A percentile compares a stretch with the other conserved stretches of the same genome.
These are phyloP conservation scores for Polygonum maritimum DNA, from an alignment of 148 eudicot genomes.

Conservation along the genomic window DNA sequence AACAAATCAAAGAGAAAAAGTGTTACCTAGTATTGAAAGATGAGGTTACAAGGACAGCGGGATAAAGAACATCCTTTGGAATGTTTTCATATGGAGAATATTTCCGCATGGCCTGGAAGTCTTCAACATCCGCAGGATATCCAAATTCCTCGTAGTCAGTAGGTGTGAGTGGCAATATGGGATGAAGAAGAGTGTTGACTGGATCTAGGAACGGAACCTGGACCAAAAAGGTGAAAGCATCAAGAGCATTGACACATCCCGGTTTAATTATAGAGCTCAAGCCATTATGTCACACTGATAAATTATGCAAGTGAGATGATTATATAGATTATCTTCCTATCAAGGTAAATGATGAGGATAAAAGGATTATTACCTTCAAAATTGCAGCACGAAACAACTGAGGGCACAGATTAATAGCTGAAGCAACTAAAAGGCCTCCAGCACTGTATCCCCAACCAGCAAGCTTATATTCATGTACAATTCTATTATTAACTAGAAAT, in stretches of 20 bases:
- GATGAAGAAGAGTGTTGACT: slow-evolving; percentile 61
- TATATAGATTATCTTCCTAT: not conserved
- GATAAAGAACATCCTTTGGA: slow-evolving; percentile 53
- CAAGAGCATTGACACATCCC: not conserved
- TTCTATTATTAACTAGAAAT: slow-evolving; percentile 49
- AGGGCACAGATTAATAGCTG: slow-evolving; percentile 71
- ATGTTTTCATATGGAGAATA: slow-evolving; percentile 87
- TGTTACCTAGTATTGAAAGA: slow-evolving; percentile 73
- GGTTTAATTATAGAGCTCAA: not conserved
- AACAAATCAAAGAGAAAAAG: not conserved
- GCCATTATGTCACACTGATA: not conserved
- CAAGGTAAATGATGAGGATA: not conserved
- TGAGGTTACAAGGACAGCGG: slow-evolving; percentile 67
- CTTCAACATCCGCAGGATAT: slow-evolving; percentile 68
- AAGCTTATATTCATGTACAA: slow-evolving; percentile 70
- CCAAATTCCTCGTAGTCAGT: slow-evolving; percentile 91
- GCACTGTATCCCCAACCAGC: slow-evolving; percentile 98
- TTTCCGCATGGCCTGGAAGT: slow-evolving; percentile 64
- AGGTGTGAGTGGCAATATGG: slow-evolving; percentile 70
- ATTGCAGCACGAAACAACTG: slow-evolving; percentile 79
- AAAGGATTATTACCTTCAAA: slow-evolving; percentile 46
- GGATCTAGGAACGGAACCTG: slow-evolving; percentile 96
- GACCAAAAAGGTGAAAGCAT: not conserved
- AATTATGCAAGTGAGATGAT: not conserved
- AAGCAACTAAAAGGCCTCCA: slow-evolving; percentile 91